Evolutionary conservation across 306 rosid species (phyloP), one percentile per base, ranked within the genome.

Genomic region (Mimosa pudica): DNA sequence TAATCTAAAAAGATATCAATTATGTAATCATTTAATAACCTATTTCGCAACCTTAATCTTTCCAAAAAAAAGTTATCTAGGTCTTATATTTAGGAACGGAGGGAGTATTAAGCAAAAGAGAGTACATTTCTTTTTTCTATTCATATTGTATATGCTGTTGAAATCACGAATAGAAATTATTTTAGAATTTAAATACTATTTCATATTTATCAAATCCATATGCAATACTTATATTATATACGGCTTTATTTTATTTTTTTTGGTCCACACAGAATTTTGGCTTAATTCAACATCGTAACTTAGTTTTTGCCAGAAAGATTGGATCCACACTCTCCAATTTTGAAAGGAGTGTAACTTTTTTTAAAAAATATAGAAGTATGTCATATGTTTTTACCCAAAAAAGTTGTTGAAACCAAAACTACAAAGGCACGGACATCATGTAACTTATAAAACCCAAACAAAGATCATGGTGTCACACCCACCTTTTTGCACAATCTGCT

Each of bases 401-500:
- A 33, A 80, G 33, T 68, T 20, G 71, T 32, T 46, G 66, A 44
- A 57, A 81, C 17, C 2, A 20, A 58, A 24, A 20, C 32, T 60
- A 61, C 7, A 7, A 48, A 76, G 62, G 74, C 48, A 62, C 54
- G 35, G 13, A 30, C 35, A 82, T 13, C 57, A 51, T 32, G 12
- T 52, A 62, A 38, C 78, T 41, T n/a, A 70, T 8, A 76, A 76
- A 70, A 49, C 17, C 81, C 20, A 82, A 51, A 35, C 12, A 64
- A 51, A 18, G 74, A 72, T 58, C 65, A 82, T n/a, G 80, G 66
- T 44, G 49, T 20, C 58, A 57, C 64, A 60, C 67, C n/a, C 73
- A 78, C 86, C 80, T 83, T 78, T 57, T 63, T 3, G 58, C 49
- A 70, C 10, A 44, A 55, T 75, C 58, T 44, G 65, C 70, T 54